These are phyloP conservation scores for Grosmannia clavigera DNA, from an alignment of 2,329 filamentous ascomycete species.

Conservation along the genomic window DNA sequence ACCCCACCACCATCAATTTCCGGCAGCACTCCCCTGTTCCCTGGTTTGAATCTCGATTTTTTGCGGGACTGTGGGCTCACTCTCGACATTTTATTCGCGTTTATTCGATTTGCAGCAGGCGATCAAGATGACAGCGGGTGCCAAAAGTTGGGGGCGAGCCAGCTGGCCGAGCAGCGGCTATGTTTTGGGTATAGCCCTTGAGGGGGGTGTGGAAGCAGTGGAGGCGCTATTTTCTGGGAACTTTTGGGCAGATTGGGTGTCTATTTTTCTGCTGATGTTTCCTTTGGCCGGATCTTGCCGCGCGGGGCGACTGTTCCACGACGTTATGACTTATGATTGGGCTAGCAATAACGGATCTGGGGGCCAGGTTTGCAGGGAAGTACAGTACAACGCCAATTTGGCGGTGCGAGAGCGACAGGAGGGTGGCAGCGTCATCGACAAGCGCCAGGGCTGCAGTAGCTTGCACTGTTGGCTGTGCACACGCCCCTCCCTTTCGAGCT, in stretches of 20 bases:
- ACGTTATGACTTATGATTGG: constrained; percentile 45
- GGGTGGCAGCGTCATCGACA: constrained; percentile 13
- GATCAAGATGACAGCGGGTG: not conserved
- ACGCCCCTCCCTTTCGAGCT: constrained; percentile 3
- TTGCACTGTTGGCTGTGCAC: not conserved
- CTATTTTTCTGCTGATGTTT: not conserved
- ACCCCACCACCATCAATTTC: constrained; percentile 12
- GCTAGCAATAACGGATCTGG: constrained; percentile 21
- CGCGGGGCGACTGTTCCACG: constrained; percentile 28
- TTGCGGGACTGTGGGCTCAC: not conserved
- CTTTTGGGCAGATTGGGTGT: not conserved
- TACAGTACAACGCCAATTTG: constrained; percentile 24
- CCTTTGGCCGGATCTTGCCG: constrained; percentile 4
- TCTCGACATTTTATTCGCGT: not conserved
- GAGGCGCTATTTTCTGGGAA: constrained; percentile 1
- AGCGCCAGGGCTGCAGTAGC: constrained; percentile 19
- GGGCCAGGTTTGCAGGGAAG: constrained; percentile 20
- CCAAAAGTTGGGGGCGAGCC: not conserved
- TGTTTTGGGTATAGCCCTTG: not conserved
- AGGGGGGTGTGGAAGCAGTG: not conserved
- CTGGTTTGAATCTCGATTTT: not conserved
- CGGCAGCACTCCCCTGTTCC: not conserved
- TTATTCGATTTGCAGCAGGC: not conserved
- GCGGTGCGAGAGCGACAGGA: constrained; percentile 2
- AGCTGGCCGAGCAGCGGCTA: not conserved